These are phyloP conservation scores for Xanthoparmelia taractica DNA, from an alignment of 495 filamentous ascomycete genomes.

Conservation along the genomic window DNA sequence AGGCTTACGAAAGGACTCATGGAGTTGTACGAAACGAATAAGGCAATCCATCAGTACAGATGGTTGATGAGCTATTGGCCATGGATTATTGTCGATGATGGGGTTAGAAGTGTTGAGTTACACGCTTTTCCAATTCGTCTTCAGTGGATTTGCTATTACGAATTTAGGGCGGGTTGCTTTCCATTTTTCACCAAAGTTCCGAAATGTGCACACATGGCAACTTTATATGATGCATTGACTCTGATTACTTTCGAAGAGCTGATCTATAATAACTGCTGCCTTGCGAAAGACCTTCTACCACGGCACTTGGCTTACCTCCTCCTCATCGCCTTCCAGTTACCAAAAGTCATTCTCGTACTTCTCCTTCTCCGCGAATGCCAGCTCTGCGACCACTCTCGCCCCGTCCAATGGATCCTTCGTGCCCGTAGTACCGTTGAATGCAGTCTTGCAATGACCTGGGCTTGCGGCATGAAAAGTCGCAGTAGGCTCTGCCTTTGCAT, in stretches of 20 bases:
- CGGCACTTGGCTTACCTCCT: neutral
- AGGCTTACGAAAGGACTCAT: conserved; percentile 80
- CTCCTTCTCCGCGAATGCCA: conserved; percentile 26
- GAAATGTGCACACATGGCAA: neutral
- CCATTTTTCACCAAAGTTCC: too few species aligned
- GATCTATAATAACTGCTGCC: neutral
- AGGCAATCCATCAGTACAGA: conserved; percentile 60
- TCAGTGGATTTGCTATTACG: too few species aligned
- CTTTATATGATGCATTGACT: neutral
- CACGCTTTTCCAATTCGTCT: too few species aligned
- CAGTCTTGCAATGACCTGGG: conserved; percentile 32
- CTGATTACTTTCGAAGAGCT: neutral
- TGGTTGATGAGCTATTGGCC: neutral
- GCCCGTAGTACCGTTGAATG: conserved; percentile 32
- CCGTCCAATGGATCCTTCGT: conserved; percentile 29
- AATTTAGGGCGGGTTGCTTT: too few species aligned
- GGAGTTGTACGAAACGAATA: conserved; percentile 80
- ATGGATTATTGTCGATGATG: neutral
- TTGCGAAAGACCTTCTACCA: neutral
- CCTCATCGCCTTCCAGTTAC: conserved; percentile 6
- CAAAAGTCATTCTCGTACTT: conserved; percentile 26
- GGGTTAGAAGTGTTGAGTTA: neutral
- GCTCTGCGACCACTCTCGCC: conserved; percentile 28
- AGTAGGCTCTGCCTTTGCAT: conserved; percentile 35
- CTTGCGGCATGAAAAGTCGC: conserved; percentile 34